Evolutionary conservation across 371 early-diverging fungal species (phyloP).

Genomic region (Dentiscutata heterogama): DNA sequence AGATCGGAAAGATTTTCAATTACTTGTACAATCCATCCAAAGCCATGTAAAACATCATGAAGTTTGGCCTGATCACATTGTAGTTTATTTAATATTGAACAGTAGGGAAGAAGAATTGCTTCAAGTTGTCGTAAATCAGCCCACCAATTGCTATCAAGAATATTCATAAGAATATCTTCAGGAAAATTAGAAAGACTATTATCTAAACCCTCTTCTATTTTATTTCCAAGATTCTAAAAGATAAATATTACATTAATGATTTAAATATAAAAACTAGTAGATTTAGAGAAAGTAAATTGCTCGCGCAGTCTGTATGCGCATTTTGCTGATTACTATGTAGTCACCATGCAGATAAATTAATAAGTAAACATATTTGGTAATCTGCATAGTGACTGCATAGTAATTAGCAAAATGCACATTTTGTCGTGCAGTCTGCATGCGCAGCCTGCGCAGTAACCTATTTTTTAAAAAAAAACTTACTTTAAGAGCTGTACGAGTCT

Average conservation of each 20-base stretch:
- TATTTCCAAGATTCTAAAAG: not conserved
- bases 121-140: not conserved
- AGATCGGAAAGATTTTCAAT: not conserved
- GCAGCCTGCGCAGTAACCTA: too few relatives aligned
- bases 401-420: too few relatives aligned
- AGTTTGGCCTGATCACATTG: slow-evolving; percentile 12
- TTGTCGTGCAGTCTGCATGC: too few relatives aligned
- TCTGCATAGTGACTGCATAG: too few relatives aligned
- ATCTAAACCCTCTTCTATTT: not conserved
- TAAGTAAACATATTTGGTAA: too few relatives aligned
- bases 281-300: too few relatives aligned
- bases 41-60: slow-evolving; percentile 20
- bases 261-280: too few relatives aligned
- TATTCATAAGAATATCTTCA: not conserved
- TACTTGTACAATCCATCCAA: not conserved
- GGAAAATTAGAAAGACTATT: not conserved
- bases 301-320: too few relatives aligned
- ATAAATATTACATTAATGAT: not conserved
- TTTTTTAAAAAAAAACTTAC: slow-evolving; percentile 31
- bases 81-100: slow-evolving; percentile 27
- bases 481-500: not conserved
- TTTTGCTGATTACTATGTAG: too few relatives aligned
- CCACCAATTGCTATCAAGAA: slow-evolving; percentile 14
- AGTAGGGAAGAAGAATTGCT: slow-evolving; percentile 5
- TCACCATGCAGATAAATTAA: too few relatives aligned